phyloP scores from a whole-genome alignment of 1,284 basidiomycete species.

The Sporisorium graminicola region DNA sequence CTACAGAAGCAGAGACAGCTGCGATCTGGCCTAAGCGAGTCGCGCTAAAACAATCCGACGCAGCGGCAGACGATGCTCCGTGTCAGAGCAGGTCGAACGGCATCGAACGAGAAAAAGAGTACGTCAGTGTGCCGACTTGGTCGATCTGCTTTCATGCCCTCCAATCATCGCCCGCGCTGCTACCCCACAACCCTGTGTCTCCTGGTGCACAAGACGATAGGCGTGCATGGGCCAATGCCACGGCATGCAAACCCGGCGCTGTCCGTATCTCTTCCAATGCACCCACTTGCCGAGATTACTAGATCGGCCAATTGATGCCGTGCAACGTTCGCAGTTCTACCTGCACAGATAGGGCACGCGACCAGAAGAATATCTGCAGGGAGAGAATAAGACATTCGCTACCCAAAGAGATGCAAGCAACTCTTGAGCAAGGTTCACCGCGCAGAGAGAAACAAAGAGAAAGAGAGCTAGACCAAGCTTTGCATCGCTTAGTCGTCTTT shows the following conservation, averaged over 20 bases:
- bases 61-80: slow-evolving; percentile 1
- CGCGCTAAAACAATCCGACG: not conserved
- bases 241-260: not conserved
- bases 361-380: too few species aligned
- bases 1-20: not conserved
- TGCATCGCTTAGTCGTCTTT: not conserved
- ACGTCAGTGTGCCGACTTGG: not conserved
- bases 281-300: not conserved
- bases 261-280: too few species aligned
- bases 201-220: too few species aligned
- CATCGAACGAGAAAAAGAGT: too few species aligned
- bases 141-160: not conserved
- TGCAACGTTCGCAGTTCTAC: too few species aligned
- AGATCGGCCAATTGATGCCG: not conserved
- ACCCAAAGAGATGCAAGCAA: not conserved
- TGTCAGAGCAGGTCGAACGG: not conserved
- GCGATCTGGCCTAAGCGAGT: not conserved
- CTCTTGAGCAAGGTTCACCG: not conserved
- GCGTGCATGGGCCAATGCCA: too few species aligned
- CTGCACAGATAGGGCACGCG: too few species aligned
- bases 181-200: not conserved
- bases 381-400: too few species aligned
- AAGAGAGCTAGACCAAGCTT: not conserved
- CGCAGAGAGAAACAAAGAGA: not conserved
- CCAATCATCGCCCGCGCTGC: not conserved